Evolutionary conservation across 106 monocot genomes (phyloP).

Genomic region (Allium fistulosum): DNA sequence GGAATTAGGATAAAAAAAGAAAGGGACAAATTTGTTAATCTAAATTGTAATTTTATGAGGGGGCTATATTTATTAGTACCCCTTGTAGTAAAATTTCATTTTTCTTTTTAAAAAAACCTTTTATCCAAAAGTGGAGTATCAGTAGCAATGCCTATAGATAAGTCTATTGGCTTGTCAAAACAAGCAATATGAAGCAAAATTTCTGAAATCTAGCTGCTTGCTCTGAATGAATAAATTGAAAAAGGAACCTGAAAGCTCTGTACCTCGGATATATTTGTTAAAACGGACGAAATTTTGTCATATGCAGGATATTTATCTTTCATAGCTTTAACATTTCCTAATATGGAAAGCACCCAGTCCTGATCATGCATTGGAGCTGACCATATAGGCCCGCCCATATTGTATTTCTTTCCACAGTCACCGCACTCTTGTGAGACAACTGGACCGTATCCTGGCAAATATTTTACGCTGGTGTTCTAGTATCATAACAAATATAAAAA

Average conservation of each 20-base stretch:
- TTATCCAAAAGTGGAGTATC: background rate
- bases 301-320: slow-evolving; percentile 85
- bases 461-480: slow-evolving; percentile 69
- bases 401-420: slow-evolving; percentile 79
- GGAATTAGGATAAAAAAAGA: too few species aligned
- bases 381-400: slow-evolving; percentile 98
- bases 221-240: background rate
- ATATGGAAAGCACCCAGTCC: slow-evolving; percentile 63
- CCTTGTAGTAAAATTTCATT: background rate
- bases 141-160: too few species aligned
- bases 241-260: background rate
- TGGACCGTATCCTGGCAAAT: slow-evolving; percentile 77
- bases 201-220: background rate
- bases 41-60: too few species aligned
- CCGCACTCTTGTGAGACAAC: slow-evolving; percentile 71
- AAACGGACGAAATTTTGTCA: slow-evolving; percentile 70
- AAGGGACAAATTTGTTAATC: too few species aligned
- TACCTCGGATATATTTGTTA: slow-evolving; percentile 93
- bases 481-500: background rate
- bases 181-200: background rate
- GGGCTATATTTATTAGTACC: too few species aligned
- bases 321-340: slow-evolving; percentile 45
- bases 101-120: background rate
- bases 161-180: background rate
- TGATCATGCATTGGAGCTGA: slow-evolving; percentile 93